Evolutionary conservation across 2,329 filamentous ascomycete genomes (phyloP).

Genomic region (Paecilomyces sp.): DNA sequence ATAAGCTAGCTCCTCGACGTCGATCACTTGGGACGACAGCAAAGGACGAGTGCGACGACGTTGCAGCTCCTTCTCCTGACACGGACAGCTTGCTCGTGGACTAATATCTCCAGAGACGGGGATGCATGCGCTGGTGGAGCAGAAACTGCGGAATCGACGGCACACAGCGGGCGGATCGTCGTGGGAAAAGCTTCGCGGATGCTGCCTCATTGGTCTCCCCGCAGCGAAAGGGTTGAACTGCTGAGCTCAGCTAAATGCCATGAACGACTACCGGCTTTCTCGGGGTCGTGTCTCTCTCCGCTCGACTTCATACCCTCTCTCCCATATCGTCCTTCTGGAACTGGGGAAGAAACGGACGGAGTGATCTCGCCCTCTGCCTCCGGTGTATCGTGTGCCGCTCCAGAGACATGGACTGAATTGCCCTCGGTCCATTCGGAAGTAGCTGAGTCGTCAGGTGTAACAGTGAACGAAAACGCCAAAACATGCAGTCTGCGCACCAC

Average conservation of each 20-base stretch:
- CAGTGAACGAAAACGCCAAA: background rate
- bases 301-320: background rate
- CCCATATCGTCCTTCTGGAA: background rate
- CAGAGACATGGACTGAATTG: background rate
- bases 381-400: background rate
- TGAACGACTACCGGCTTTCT: background rate
- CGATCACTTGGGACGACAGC: background rate
- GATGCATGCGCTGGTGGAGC: background rate
- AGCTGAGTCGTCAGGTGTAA: background rate
- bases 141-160: background rate
- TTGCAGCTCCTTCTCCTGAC: background rate
- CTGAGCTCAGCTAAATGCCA: background rate
- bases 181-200: background rate
- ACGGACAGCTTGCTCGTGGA: background rate
- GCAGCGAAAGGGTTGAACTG: background rate
- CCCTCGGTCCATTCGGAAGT: background rate
- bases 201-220: background rate
- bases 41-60: background rate
- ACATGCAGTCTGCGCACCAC: constrained; percentile 9
- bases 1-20: background rate
- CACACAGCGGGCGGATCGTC: background rate
- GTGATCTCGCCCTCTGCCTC: background rate
- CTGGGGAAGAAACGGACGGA: background rate
- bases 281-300: background rate
- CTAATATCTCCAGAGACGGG: background rate